Conservation (phyloP, 2,329 filamentous ascomycete genomes). For the Neurospora sp. region DNA sequence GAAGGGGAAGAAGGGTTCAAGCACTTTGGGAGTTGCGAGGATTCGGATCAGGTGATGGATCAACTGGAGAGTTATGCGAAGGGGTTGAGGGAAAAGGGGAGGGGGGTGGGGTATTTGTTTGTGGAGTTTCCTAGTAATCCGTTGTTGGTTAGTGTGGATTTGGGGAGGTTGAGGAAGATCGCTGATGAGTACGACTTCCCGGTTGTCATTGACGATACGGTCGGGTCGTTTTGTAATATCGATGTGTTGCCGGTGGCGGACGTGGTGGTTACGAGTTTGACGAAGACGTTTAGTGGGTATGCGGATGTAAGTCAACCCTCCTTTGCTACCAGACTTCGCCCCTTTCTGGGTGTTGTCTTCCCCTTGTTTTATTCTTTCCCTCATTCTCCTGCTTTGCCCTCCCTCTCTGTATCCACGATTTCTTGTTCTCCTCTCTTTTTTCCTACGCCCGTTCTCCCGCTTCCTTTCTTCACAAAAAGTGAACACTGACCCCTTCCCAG, state of each 20-base stretch:
- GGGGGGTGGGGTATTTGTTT: constrained; percentile 35
- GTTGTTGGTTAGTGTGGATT: constrained; percentile 30
- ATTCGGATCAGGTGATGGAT: constrained; percentile 27
- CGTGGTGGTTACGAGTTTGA: constrained; percentile 41
- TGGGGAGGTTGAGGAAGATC: constrained; percentile 28
- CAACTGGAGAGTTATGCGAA: constrained; percentile 36
- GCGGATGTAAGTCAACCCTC: constrained; percentile 35
- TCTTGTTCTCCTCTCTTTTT: no score
- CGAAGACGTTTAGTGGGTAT: constrained; percentile 50
- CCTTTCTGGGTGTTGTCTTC: no score
- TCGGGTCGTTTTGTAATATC: constrained; percentile 38
- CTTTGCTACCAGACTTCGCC: no score
- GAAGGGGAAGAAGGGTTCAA: constrained; percentile 24
- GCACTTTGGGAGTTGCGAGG: constrained; percentile 36
- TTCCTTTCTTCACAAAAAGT: no score
- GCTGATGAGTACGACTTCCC: constrained; percentile 35
- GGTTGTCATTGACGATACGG: constrained; percentile 38
- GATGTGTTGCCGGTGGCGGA: constrained; percentile 41
- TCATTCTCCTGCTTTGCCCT: no score
- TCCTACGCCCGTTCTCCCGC: no score
- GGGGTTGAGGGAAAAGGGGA: constrained; percentile 26
- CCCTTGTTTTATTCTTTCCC: no score
- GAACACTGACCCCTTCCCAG: neutral
- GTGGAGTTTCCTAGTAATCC: constrained; percentile 43
- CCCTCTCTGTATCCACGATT: no score